These are phyloP conservation scores for Macrocystidia cucumis DNA, from an alignment of 1,284 basidiomycete species.

Conservation along the genomic window DNA sequence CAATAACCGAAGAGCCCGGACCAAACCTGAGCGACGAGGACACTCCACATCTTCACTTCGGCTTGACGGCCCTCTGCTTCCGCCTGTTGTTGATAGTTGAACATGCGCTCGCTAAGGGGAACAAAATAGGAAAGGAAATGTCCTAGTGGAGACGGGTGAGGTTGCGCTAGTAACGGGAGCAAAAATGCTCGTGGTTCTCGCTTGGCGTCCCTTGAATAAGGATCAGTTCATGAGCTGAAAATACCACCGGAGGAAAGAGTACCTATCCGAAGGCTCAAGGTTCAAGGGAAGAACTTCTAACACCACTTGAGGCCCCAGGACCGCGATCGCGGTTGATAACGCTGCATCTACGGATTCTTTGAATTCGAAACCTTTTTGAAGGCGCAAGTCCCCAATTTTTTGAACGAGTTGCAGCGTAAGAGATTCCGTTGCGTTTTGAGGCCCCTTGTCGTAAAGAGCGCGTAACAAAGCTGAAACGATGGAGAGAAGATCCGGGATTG, in stretches of 20 bases:
- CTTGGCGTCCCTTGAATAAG: constrained; percentile 41
- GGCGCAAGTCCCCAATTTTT: constrained; percentile 70
- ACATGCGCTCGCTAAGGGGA: constrained; percentile 90
- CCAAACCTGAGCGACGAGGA: constrained; percentile 92
- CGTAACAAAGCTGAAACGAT: constrained; percentile 51
- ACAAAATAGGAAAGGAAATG: constrained; percentile 92
- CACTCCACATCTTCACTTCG: constrained; percentile 93
- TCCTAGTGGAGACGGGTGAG: constrained; percentile 71
- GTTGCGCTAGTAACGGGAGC: constrained; percentile 82
- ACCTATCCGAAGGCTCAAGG: constrained; percentile 76
- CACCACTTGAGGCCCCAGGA: constrained; percentile 81
- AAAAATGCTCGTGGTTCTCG: constrained; percentile 83
- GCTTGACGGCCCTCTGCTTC: constrained; percentile 64
- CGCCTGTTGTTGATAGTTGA: constrained; percentile 76
- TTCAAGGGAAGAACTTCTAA: constrained; percentile 80
- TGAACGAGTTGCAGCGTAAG: constrained; percentile 72
- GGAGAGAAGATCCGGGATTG: constrained; percentile 66
- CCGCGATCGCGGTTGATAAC: constrained; percentile 76
- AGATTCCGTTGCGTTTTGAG: constrained; percentile 60
- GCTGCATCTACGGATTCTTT: constrained; percentile 85
- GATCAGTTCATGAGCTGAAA: constrained; percentile 1
- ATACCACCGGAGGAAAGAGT: constrained; percentile 17
- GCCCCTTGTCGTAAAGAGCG: constrained; percentile 26
- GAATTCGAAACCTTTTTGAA: constrained; percentile 81
- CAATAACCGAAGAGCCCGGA: constrained; percentile 85